Evolutionary conservation across 2,329 filamentous ascomycete species (phyloP).

Genomic region (Lachnellula subtilissima): DNA sequence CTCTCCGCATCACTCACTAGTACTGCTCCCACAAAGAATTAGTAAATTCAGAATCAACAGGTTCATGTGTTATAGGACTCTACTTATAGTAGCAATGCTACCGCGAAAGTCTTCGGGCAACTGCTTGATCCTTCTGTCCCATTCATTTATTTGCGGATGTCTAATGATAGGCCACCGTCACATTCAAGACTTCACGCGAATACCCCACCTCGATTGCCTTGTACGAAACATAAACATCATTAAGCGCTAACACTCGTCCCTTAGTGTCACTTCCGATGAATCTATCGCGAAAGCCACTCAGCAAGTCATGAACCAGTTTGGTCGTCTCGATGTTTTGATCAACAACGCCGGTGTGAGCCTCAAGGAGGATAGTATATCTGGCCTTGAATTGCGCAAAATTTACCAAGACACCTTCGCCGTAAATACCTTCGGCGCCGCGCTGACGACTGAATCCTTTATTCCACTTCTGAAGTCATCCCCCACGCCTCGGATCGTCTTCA

Average conservation of each 20-base stretch:
- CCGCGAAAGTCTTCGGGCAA: neutral
- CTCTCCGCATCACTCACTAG: neutral
- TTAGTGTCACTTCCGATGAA: slow-evolving; percentile 11
- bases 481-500: slow-evolving; percentile 7
- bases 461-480: slow-evolving; percentile 4
- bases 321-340: slow-evolving; percentile 32
- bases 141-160: neutral
- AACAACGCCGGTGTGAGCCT: slow-evolving; percentile 28
- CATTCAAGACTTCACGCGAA: no score
- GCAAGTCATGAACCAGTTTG: slow-evolving; percentile 23
- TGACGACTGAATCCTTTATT: neutral
- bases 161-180: no score
- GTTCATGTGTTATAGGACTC: no score
- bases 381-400: neutral
- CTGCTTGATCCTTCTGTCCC: neutral
- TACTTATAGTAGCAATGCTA: no score
- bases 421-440: neutral
- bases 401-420: neutral
- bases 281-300: slow-evolving; percentile 29
- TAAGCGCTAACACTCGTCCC: neutral
- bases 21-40: neutral
- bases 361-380: neutral
- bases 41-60: neutral
- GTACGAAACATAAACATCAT: no score
- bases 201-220: no score